Conservation (phyloP, 2,329 filamentous ascomycete genomes). For the Neofusicoccum umdonicola region DNA sequence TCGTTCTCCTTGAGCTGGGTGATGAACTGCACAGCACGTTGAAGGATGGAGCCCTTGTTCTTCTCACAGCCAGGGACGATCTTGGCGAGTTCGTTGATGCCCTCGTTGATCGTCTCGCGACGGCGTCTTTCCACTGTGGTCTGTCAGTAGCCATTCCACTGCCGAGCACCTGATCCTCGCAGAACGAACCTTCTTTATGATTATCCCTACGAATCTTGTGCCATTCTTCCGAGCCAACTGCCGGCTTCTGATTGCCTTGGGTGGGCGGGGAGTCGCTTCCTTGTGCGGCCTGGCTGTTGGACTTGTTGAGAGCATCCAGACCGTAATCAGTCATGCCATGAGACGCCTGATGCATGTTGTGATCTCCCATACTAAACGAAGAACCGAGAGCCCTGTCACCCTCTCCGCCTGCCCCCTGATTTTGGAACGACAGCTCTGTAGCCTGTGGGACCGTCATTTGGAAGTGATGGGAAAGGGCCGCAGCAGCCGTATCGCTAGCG, state of each 20-base stretch:
- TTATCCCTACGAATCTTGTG: conserved; percentile 96
- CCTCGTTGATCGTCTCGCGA: conserved; percentile 97
- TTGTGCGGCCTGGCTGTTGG: conserved; percentile 24
- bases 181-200: conserved; percentile 85
- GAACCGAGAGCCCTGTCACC: conserved; percentile 34
- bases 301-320: conserved; percentile 52
- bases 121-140: conserved; percentile 84
- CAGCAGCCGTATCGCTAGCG: conserved; percentile 60
- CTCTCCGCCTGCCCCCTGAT: conserved; percentile 43
- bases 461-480: conserved; percentile 50
- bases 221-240: conserved; percentile 96
- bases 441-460: conserved; percentile 58
- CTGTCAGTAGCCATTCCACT: conserved; percentile 22
- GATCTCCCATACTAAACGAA: conserved; percentile 45
- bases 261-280: conserved; percentile 37
- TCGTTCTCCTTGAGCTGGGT: conserved; percentile 93
- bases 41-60: conserved; percentile 96
- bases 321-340: conserved; percentile 39
- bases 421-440: conserved; percentile 53
- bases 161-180: background rate
- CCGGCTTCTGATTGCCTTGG: conserved; percentile 60
- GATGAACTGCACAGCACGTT: conserved; percentile 92
- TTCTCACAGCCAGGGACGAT: conserved; percentile 98
- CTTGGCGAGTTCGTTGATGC: conserved; percentile 96
- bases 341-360: conserved; percentile 35